Percentiles rank a stretch among this genome's conserved stretches.
Evolutionary conservation across 176 grass and related monocot species (phyloP).

Genomic region (Oryza australiensis): DNA sequence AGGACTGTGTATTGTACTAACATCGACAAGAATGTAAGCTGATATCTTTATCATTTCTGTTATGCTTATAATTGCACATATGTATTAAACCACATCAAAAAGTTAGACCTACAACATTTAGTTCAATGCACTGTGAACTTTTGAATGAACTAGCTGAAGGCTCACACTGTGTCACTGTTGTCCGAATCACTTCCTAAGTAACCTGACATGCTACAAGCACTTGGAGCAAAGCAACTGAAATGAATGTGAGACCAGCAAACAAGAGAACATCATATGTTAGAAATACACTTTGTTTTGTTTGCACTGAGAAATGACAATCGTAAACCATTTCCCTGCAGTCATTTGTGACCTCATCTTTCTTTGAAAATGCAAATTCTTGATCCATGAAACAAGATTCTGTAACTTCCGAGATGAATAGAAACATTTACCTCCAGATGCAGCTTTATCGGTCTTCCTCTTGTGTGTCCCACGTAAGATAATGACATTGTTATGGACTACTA

Average conservation of each 20-base stretch:
- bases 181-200: not conserved
- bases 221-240: not conserved
- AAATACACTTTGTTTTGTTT: not conserved
- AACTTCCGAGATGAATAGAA: not conserved
- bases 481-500: not conserved
- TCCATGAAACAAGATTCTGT: not conserved
- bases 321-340: not conserved
- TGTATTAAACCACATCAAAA: not conserved
- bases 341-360: not conserved
- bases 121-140: not conserved
- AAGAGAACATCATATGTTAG: not conserved
- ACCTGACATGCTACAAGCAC: not conserved
- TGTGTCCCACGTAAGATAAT: not conserved
- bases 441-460: not conserved
- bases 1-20: conserved; percentile 99
- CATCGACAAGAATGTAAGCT: conserved; percentile 87
- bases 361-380: not conserved
- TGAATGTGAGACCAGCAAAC: not conserved
- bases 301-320: not conserved
- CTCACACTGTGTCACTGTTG: not conserved
- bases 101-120: not conserved
- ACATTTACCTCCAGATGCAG: not conserved
- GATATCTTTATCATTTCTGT: conserved; percentile 17
- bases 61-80: not conserved
- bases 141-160: not conserved